A percentile compares a stretch with the other conserved stretches of the same genome.
These are phyloP conservation scores for Paragyromitra xinjiangensis DNA, from an alignment of 495 filamentous ascomycete species.

Conservation along the genomic window DNA sequence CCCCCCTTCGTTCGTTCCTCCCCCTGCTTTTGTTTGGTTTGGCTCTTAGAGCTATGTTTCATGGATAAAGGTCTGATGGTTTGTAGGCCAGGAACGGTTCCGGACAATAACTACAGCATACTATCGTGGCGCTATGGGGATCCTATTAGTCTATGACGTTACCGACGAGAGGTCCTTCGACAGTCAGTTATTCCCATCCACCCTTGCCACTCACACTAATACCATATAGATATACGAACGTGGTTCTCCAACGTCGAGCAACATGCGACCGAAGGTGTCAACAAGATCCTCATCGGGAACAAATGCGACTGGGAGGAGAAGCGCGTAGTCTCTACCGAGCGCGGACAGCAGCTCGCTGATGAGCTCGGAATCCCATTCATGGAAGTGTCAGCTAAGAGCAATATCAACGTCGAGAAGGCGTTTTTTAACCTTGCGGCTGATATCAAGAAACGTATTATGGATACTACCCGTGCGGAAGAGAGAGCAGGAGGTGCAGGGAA, in stretches of 20 bases:
- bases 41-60: conserved; percentile 27
- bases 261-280: conserved; percentile 97
- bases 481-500: conserved; percentile 71
- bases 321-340: conserved; percentile 88
- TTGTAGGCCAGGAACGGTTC: conserved; percentile 85
- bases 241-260: conserved; percentile 99
- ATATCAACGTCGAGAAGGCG: conserved; percentile 99
- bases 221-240: conserved; percentile 83
- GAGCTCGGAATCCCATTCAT: conserved; percentile 98
- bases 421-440: conserved; percentile 95
- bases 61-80: neutral
- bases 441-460: conserved; percentile 95
- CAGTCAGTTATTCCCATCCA: conserved; percentile 65
- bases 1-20: neutral
- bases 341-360: conserved; percentile 90
- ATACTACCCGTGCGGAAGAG: conserved; percentile 81
- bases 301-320: conserved; percentile 99
- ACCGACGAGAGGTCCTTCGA: conserved; percentile 97
- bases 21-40: conserved; percentile 24
- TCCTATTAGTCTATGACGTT: conserved; percentile 97
- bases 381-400: conserved; percentile 97
- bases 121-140: conserved; percentile 98
- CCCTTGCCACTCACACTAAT: conserved; percentile 13
- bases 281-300: conserved; percentile 99
- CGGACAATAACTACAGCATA: conserved; percentile 98